Base-by-base conservation (phyloP, 78 protist species). In the Dictyostelium brefeldianum region DNA sequence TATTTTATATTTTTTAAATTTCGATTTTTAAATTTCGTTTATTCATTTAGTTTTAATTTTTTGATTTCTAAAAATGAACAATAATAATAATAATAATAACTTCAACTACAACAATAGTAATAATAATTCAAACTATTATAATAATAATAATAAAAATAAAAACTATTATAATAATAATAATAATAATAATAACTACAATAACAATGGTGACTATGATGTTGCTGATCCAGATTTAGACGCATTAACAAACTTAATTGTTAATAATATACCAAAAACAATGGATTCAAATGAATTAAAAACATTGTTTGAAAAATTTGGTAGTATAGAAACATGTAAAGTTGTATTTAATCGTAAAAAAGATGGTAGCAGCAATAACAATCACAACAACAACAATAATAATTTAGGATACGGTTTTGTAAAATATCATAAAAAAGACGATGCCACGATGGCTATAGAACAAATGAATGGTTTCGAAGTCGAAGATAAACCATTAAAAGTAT, bases 361-460 rank as follows among this genome's bases (percentile, higher is more conserved):
- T 22, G 20, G 54, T 20, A 48, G 1, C 17, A 29, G 12, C 27
- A 48, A 14, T 29, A 22, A 54, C 51, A 25, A 47, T 41, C 18
- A 70, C 78, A 18, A n/a, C 48, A 71, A 51, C 27, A 48, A 51
- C 12, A 48, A 53, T 14, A 50, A 22, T 22, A 81, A 71, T 67
- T 18, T 67, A n/a, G 89, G 89, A 47, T 81, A 81, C 51, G 89
- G 89, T 27, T 81, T 81, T 67, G 89, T 81, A 22, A 81, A 81
- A 59, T 81, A 29, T 81, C 7, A 15, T 46, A 64, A 47, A n/a
- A 27, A 75, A 14, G 89, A 81, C 2, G 53, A 70, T 27, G 89
- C 89, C 22, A 22, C 70, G 5, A 50, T 36, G 20, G 89, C 89
- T 9, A 64, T 81, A 46, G 51, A 47, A 18, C 14, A 12, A 12